Base-by-base conservation (phyloP, 2,329 filamentous ascomycete genomes). In the Endocalyx cinctus region DNA sequence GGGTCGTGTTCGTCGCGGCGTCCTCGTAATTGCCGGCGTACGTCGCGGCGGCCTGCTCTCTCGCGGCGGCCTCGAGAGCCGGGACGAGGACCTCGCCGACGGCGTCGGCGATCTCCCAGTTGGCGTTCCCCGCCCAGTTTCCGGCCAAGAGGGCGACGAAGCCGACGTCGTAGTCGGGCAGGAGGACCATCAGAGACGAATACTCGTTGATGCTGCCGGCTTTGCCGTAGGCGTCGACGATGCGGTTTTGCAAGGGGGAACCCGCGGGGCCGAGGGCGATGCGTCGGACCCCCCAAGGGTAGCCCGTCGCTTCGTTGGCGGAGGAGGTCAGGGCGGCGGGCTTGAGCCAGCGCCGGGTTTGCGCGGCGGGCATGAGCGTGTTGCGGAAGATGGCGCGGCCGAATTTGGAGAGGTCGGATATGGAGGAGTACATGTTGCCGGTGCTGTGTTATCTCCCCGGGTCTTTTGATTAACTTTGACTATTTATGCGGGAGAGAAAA, bases 321-420 rank as follows among this genome's bases (percentile, higher is more conserved):
- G 63, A 60, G 5, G 64, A 55, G 1, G 59, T 63, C 16, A 62
- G 51, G 4, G 55, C 45, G 1, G 46, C 42, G 0, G 67, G 66
- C 31, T 66, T 66, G 14, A 71, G 50, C 67, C 67, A 70, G 20
- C 63, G 53, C n/a, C 61, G 55, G 0, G 66, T 69, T 11, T 53
- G 42, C 3, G 50, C 40, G 1, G 54, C 43, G 0, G 56, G 38
- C 1, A 70, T 44, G 2, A 69, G 47, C 0, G 53, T 54, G 13
- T 57, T 61, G 8, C 47, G 46, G 14, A 70, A 52, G 39, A 70
- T 67, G 15, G 60, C 58, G 3, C 59, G 60, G n/a, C 65, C 64
- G n/a, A 69, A 48, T 5, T 47, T 43, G 1, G 60, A 56, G 33
- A 70, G 49, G 47, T 70, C 68, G 5, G 50, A 49, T 2, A 57